A percentile compares a stretch with the other conserved stretches of the same genome.
Evolutionary conservation across 148 eudicot species (phyloP).

Genomic region (Drosera capensis): DNA sequence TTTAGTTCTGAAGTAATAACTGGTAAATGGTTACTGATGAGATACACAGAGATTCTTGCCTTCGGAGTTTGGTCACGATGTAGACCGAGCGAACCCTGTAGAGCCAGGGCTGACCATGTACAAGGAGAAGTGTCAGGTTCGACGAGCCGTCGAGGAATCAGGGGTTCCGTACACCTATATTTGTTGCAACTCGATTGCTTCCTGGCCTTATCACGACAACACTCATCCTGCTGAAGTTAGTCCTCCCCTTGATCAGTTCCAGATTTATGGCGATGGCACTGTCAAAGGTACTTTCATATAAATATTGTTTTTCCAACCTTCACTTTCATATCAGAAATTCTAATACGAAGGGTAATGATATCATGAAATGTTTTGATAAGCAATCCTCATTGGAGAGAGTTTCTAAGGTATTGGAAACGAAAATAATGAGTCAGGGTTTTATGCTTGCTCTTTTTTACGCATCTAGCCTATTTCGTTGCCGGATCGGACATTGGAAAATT

Average conservation of each 20-base stretch:
- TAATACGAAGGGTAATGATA: no score
- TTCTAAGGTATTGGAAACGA: no score
- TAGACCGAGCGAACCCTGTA: constrained; percentile 32
- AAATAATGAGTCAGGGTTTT: no score
- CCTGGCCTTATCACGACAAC: constrained; percentile 39
- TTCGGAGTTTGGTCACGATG: constrained; percentile 38
- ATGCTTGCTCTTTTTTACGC: no score
- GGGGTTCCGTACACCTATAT: constrained; percentile 25
- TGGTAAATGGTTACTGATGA: no score
- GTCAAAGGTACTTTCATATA: constrained; percentile 25
- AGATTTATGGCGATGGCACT: constrained; percentile 35
- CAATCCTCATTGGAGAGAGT: no score
- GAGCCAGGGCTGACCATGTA: constrained; percentile 34
- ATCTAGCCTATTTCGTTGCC: constrained; percentile 19
- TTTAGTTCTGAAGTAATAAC: no score
- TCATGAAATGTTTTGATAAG: no score
- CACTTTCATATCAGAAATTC: no score
- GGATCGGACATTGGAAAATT: constrained; percentile 31
- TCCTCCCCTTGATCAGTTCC: constrained; percentile 27
- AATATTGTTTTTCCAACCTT: no score
- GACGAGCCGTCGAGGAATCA: constrained; percentile 18
- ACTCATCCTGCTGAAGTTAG: constrained; percentile 27
- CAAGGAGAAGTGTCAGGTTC: constrained; percentile 18
- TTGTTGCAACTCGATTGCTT: constrained; percentile 43
- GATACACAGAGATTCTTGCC: constrained; percentile 22